These are phyloP conservation scores for Scedosporium aurantiacum DNA, from an alignment of 2,329 filamentous ascomycete genomes.

Conservation along the genomic window DNA sequence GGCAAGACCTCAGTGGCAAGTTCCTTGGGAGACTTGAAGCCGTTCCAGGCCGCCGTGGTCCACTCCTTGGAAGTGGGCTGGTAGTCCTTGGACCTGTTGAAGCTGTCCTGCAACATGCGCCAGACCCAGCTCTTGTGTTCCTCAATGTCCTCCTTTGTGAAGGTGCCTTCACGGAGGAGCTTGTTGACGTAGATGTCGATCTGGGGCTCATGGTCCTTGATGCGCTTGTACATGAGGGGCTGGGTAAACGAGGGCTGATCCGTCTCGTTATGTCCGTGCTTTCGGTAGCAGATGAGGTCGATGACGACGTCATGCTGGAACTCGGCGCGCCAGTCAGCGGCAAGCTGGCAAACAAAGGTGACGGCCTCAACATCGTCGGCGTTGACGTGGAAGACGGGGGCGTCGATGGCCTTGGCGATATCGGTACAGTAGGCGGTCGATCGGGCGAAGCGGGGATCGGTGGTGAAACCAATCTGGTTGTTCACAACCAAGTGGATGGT, in stretches of 20 bases:
- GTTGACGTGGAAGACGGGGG: slow-evolving; percentile 98
- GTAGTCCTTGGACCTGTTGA: slow-evolving; percentile 94
- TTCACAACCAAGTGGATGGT: slow-evolving; percentile 97
- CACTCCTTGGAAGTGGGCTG: slow-evolving; percentile 94
- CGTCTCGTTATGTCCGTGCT: slow-evolving; percentile 98
- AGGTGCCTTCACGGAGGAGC: slow-evolving; percentile 82
- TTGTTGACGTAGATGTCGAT: slow-evolving; percentile 88
- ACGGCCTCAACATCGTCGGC: slow-evolving; percentile 96
- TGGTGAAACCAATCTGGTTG: slow-evolving; percentile 99
- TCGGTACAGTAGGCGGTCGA: slow-evolving; percentile 99
- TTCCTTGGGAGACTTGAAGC: slow-evolving; percentile 98
- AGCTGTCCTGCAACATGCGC: slow-evolving; percentile 98
- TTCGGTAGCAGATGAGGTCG: slow-evolving; percentile 97
- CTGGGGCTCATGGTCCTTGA: slow-evolving; percentile 70
- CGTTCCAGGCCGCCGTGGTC: slow-evolving; percentile 98
- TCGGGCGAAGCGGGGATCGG: slow-evolving; percentile 90
- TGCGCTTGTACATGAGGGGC: slow-evolving; percentile 98
- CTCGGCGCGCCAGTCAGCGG: slow-evolving; percentile 94
- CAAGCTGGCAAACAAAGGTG: slow-evolving; percentile 95
- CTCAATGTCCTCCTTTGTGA: slow-evolving; percentile 94
- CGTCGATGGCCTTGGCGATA: slow-evolving; percentile 97
- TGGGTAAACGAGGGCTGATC: slow-evolving; percentile 99
- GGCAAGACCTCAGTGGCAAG: slow-evolving; percentile 87
- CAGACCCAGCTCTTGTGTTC: slow-evolving; percentile 99
- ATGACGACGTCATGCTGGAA: slow-evolving; percentile 98